These are phyloP conservation scores for Botrytis paeoniae DNA, from an alignment of 2,329 filamentous ascomycete species.

Conservation along the genomic window DNA sequence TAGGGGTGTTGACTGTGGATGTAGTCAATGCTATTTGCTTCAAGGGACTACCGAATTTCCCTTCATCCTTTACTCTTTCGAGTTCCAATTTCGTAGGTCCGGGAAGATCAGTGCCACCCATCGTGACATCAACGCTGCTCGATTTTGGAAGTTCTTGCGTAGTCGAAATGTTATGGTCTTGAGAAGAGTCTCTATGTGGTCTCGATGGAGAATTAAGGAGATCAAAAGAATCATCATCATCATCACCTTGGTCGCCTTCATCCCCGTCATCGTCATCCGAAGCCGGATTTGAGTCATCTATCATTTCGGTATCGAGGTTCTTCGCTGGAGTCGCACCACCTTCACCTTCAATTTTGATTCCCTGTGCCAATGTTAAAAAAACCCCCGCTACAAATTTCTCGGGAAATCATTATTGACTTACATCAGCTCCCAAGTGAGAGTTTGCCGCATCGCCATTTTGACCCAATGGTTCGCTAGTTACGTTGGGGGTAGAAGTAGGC, in stretches of 20 bases:
- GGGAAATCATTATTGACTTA: conserved; percentile 23
- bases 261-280: conserved; percentile 36
- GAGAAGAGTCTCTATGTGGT: conserved; percentile 25
- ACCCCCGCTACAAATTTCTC: not conserved
- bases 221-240: conserved; percentile 45
- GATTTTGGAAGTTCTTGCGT: conserved; percentile 21
- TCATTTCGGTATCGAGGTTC: conserved; percentile 38
- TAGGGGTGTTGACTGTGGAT: conserved; percentile 33
- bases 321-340: conserved; percentile 20
- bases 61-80: conserved; percentile 26
- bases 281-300: conserved; percentile 33
- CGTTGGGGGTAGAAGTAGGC: conserved; percentile 24
- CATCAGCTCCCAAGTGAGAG: conserved; percentile 26
- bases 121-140: conserved; percentile 20
- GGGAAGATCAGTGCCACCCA: conserved; percentile 23
- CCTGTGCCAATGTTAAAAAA: conserved; percentile 25
- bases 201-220: conserved; percentile 36
- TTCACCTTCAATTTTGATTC: conserved; percentile 31
- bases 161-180: conserved; percentile 19
- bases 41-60: conserved; percentile 33
- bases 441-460: conserved; percentile 17
- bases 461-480: conserved; percentile 26
- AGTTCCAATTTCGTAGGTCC: conserved; percentile 21
- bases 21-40: conserved; percentile 34
- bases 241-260: conserved; percentile 41